phyloP scores from a whole-genome alignment of 2,329 filamentous ascomycete species.

The Penicillium sp. region DNA sequence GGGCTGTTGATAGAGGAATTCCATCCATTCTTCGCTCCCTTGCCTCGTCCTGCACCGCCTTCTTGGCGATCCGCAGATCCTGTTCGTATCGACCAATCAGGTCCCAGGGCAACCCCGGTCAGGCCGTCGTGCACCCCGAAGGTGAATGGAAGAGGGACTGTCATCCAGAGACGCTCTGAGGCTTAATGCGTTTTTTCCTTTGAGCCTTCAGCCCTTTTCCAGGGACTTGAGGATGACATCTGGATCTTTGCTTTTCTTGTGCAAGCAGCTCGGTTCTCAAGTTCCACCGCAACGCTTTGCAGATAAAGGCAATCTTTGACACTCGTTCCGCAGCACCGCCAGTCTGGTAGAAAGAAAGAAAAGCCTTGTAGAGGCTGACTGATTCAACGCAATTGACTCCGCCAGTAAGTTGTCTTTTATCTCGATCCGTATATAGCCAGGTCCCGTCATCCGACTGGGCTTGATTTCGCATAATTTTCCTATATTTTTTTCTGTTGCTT shows the following conservation, averaged over 20 bases:
- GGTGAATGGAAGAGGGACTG: neutral
- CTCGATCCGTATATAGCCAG: neutral
- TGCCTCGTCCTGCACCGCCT: conserved; percentile 25
- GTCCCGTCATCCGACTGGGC: conserved; percentile 2
- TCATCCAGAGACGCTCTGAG: conserved; percentile 4
- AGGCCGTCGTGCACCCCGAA: conserved; percentile 20
- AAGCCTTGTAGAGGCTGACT: conserved; percentile 9
- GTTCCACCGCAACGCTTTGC: conserved; percentile 1
- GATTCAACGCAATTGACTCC: conserved; percentile 8
- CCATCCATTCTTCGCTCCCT: conserved; percentile 11
- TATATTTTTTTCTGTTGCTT: neutral
- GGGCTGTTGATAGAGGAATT: neutral
- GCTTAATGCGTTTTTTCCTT: conserved; percentile 1
- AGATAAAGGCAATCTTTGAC: neutral
- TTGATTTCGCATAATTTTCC: neutral
- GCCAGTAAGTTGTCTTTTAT: neutral
- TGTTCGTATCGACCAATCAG: conserved; percentile 18
- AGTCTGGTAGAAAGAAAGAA: neutral
- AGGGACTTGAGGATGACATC: neutral
- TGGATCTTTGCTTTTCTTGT: conserved; percentile 4
- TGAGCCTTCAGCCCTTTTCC: conserved; percentile 2
- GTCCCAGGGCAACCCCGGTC: conserved; percentile 17
- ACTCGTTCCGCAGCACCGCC: neutral
- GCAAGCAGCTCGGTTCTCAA: conserved; percentile 1
- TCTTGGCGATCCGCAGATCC: conserved; percentile 28